A percentile compares a stretch with the other conserved stretches of the same genome.
phyloP scores from a whole-genome alignment of 805 yeast species.

The Schizosaccharomyces osmophilus region DNA sequence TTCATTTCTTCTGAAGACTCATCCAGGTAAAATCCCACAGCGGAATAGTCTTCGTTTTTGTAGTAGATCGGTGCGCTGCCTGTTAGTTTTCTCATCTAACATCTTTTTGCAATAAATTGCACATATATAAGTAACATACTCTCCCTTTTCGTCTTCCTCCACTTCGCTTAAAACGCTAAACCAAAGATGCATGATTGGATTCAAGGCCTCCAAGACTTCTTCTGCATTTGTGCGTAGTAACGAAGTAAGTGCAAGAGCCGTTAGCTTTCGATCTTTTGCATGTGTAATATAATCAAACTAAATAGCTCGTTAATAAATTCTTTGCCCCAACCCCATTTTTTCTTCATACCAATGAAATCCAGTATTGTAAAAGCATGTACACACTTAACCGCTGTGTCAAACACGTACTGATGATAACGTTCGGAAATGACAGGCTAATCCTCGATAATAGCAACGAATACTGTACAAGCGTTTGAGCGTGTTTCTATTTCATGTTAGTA shows the following conservation, averaged over 20 bases:
- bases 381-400: not conserved
- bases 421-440: not conserved
- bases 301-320: constrained; percentile 3
- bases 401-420: not conserved
- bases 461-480: not conserved
- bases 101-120: no score
- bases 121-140: constrained; percentile 10
- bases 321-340: constrained; percentile 6
- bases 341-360: not conserved
- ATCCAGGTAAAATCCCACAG: not conserved
- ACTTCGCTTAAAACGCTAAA: constrained; percentile 46
- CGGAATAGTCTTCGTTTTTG: not conserved
- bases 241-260: constrained; percentile 34
- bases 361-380: not conserved
- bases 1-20: not conserved
- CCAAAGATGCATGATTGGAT: constrained; percentile 20
- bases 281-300: constrained; percentile 33
- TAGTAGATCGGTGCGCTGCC: not conserved
- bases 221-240: constrained; percentile 19
- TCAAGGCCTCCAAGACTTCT: constrained; percentile 12
- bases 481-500: not conserved
- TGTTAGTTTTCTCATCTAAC: constrained; percentile 5
- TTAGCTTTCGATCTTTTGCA: constrained; percentile 50
- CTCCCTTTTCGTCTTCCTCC: constrained; percentile 33
- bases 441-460: not conserved